Base-by-base conservation (phyloP, 129 eudicot genomes). In the Gnaphalium uliginosum region DNA sequence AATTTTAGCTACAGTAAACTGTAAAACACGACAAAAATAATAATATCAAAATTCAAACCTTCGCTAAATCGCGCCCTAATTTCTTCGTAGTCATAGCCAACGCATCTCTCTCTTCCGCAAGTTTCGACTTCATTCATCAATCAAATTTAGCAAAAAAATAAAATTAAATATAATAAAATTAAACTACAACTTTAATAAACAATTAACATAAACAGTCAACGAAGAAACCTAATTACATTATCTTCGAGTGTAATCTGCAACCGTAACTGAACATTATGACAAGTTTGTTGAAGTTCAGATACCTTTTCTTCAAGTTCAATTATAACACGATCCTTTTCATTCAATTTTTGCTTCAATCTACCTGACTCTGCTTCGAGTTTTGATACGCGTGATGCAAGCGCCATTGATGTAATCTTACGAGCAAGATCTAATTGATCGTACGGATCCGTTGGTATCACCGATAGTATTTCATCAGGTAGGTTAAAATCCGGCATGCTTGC, bases 391-490 rank as follows among this genome's bases (percentile, higher is more conserved):
- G 98, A 87, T 5, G 97, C 98, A 50, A 93, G 85, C 50, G 98
- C 98, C 96, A 93, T 88, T 74, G 98, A 93, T 32, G 98, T 93
- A 48, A 93, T 87, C 89, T 93, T 93, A 22, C 98, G 84, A 50
- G 98, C 98, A 53, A 93, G 87, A 84, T 93, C 98, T 73, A 93
- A 71, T 78, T 93, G 98, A 39, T 93, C 98, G 63, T 88, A 90
- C 0, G 98, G 98, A 84, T 93, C 96, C 13, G 92, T 81, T 0
- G 98, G 98, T 24, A 93, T 87, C 9, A 93, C 96, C n/a, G 98
- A 79, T n/a, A 93, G 81, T 17, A 93, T 82, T 69, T 83, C 92
- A 69, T 93, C 90, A 9, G 96, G 93, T 26, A 93, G 67, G 75
- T 88, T 68, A 66, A 93, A 88, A 71, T 90, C 93, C 78, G 89